Percentiles rank a stretch among this genome's conserved stretches.
Conservation (phyloP, 495 filamentous ascomycete genomes). For the Penicillium arizonense region DNA sequence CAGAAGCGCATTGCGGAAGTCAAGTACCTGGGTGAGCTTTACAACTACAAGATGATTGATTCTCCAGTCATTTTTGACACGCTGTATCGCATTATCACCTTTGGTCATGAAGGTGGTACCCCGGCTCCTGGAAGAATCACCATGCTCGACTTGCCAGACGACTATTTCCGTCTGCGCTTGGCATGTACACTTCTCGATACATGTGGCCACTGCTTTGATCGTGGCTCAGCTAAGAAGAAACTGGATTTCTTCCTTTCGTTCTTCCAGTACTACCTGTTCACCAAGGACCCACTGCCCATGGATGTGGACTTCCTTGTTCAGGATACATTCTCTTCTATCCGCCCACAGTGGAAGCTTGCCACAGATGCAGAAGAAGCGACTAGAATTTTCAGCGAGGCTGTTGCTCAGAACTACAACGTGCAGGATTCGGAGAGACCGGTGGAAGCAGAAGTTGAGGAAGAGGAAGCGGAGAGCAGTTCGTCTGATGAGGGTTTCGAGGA, state of each 20-base stretch:
- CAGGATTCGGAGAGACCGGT: slow-evolving; percentile 62
- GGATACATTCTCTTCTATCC: slow-evolving; percentile 78
- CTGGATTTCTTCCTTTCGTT: slow-evolving; percentile 97
- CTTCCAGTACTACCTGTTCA: slow-evolving; percentile 94
- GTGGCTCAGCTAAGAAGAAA: slow-evolving; percentile 91
- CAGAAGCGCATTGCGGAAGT: slow-evolving; percentile 94
- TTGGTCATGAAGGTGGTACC: slow-evolving; percentile 82
- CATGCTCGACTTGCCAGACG: slow-evolving; percentile 81
- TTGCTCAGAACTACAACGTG: slow-evolving; percentile 83
- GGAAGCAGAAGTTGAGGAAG: slow-evolving; percentile 71
- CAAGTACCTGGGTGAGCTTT: slow-evolving; percentile 95
- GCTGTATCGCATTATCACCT: slow-evolving; percentile 89
- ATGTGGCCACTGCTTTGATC: slow-evolving; percentile 94
- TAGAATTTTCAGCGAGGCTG: slow-evolving; percentile 79
- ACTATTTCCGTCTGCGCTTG: slow-evolving; percentile 92
- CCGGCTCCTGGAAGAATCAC: slow-evolving; percentile 74
- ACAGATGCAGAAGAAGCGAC: slow-evolving; percentile 79
- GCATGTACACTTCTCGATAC: slow-evolving; percentile 89
- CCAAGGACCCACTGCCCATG: slow-evolving; percentile 93
- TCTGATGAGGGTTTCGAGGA: slow-evolving; percentile 66
- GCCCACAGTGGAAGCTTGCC: slow-evolving; percentile 89
- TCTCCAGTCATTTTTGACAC: slow-evolving; percentile 94
- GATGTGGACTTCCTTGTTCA: slow-evolving; percentile 97
- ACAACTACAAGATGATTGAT: slow-evolving; percentile 97
- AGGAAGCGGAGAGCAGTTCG: slow-evolving; percentile 53